Evolutionary conservation across 1,139 yeast species (phyloP).

Genomic region (Blastobotrys indianensis): DNA sequence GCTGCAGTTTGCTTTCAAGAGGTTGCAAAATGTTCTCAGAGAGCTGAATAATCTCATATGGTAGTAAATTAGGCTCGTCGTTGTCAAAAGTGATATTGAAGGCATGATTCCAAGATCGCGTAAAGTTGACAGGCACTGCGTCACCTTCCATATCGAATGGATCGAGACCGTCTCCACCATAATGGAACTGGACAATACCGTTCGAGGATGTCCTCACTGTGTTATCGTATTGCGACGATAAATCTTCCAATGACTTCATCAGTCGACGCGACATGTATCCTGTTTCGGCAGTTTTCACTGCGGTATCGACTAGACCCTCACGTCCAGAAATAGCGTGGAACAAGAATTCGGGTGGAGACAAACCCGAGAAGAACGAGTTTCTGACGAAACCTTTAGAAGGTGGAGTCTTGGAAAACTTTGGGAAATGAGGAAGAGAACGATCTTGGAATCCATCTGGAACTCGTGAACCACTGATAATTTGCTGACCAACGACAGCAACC

Average conservation of each 20-base stretch:
- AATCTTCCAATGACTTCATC: constrained; percentile 96
- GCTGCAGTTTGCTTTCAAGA: constrained; percentile 50
- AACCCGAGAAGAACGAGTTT: constrained; percentile 89
- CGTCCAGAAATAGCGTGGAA: constrained; percentile 99
- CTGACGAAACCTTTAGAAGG: constrained; percentile 97
- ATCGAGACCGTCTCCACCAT: constrained; percentile 98
- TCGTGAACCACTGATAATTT: constrained; percentile 96
- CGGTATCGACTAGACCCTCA: constrained; percentile 99
- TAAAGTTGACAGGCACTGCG: constrained; percentile 90
- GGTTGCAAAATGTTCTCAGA: constrained; percentile 56
- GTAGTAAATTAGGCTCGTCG: constrained; percentile 54
- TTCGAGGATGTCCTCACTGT: constrained; percentile 93
- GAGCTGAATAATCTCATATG: constrained; percentile 58
- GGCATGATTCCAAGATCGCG: constrained; percentile 93
- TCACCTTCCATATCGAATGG: constrained; percentile 99
- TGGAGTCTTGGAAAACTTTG: constrained; percentile 93
- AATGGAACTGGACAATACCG: constrained; percentile 95
- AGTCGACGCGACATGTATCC: constrained; percentile 99
- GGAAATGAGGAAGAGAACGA: constrained; percentile 94
- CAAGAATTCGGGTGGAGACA: constrained; percentile 92
- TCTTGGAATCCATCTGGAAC: constrained; percentile 99
- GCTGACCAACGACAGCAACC: constrained; percentile 99
- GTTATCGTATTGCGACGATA: constrained; percentile 87
- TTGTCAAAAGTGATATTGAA: constrained; percentile 60
- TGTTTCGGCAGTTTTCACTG: constrained; percentile 98